These are phyloP conservation scores for Coemansia sp. DNA, from an alignment of 192 early-diverging fungal species.

Conservation along the genomic window DNA sequence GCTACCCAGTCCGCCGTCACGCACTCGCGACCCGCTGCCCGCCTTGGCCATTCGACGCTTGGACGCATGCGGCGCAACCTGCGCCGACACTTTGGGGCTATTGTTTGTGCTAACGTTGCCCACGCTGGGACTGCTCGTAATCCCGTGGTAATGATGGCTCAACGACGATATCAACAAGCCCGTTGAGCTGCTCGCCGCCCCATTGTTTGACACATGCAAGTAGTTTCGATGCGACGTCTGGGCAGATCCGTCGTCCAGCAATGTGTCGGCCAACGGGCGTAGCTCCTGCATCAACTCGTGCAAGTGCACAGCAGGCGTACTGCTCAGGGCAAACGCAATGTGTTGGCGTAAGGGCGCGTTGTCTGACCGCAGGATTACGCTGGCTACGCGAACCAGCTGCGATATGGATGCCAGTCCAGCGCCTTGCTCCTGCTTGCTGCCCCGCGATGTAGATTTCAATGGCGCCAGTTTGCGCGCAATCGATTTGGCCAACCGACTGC, in stretches of 20 bases:
- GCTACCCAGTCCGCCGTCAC: conserved; percentile 17
- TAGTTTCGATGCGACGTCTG: conserved; percentile 42
- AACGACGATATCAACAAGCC: conserved; percentile 20
- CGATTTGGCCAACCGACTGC: conserved; percentile 48
- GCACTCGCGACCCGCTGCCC: conserved; percentile 8
- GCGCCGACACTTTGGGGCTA: conserved; percentile 14
- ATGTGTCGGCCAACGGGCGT: conserved; percentile 37
- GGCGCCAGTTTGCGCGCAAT: conserved; percentile 50
- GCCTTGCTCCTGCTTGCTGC: conserved; percentile 44
- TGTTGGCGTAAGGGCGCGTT: conserved; percentile 43
- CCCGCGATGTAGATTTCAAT: conserved; percentile 36
- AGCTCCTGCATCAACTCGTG: conserved; percentile 48
- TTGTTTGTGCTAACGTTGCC: neutral
- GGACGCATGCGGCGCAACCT: conserved; percentile 21
- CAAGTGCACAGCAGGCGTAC: conserved; percentile 33
- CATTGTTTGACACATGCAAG: conserved; percentile 28
- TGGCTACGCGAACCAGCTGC: conserved; percentile 49
- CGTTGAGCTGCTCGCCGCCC: neutral
- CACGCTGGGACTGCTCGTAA: neutral
- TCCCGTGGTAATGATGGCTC: conserved; percentile 22
- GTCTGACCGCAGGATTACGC: conserved; percentile 36
- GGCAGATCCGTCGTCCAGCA: conserved; percentile 44
- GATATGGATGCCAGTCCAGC: conserved; percentile 38
- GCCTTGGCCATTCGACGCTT: conserved; percentile 18
- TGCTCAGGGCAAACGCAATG: conserved; percentile 30